A percentile compares a stretch with the other conserved stretches of the same genome.
Evolutionary conservation across 768 basidiomycete genomes (phyloP).

Genomic region (Lyophyllum semitale): DNA sequence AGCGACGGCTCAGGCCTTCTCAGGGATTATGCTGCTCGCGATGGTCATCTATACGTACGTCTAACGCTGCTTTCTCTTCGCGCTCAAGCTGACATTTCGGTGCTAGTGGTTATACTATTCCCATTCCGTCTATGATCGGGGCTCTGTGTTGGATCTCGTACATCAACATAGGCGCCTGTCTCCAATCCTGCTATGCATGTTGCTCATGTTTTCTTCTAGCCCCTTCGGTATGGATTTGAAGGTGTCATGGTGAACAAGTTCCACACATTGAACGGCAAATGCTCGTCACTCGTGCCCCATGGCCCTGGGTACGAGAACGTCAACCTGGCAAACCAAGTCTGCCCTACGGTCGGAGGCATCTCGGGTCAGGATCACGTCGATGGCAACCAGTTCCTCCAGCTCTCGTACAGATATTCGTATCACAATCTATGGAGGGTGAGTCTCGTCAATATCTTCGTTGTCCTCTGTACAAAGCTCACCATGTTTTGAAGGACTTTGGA

Average conservation of each 20-base stretch:
- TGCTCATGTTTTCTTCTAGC: constrained; percentile 36
- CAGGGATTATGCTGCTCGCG: constrained; percentile 45
- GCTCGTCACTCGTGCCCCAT: constrained; percentile 59
- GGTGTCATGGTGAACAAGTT: constrained; percentile 82
- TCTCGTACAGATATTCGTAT: constrained; percentile 50
- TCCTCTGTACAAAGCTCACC: background rate
- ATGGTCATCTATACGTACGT: constrained; percentile 56
- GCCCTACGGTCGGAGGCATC: constrained; percentile 66
- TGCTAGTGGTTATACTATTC: constrained; percentile 55
- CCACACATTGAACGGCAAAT: constrained; percentile 62
- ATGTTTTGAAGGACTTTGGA: constrained; percentile 55
- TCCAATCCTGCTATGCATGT: background rate
- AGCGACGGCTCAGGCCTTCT: constrained; percentile 61
- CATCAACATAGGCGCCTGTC: constrained; percentile 46
- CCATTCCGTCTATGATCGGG: constrained; percentile 64
- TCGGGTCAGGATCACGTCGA: constrained; percentile 61
- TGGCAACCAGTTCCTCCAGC: constrained; percentile 53
- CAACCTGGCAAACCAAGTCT: constrained; percentile 68
- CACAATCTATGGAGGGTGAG: constrained; percentile 46
- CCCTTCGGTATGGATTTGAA: constrained; percentile 76
- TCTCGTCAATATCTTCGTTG: background rate
- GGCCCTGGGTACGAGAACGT: constrained; percentile 64
- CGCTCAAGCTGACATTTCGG: background rate
- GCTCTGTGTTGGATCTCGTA: constrained; percentile 69
- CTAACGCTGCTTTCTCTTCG: constrained; percentile 19